Evolutionary conservation across 2,329 filamentous ascomycete genomes (phyloP).

Genomic region (Drechslera avenae): DNA sequence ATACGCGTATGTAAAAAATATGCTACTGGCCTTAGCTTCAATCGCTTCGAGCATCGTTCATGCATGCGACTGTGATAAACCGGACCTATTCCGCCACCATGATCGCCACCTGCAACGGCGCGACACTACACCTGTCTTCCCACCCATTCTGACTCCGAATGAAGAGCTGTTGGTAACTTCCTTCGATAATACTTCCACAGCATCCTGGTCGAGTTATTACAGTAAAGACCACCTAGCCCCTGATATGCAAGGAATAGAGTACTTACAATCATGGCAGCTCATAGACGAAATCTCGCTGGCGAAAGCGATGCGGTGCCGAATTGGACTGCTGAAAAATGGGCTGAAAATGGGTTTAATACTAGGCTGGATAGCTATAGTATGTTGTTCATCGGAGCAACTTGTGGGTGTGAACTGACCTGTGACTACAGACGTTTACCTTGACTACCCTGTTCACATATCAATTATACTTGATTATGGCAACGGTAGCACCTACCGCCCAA

Average conservation of each 20-base stretch:
- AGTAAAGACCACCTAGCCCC: conserved; percentile 13
- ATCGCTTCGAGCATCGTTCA: neutral
- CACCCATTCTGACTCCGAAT: conserved; percentile 38
- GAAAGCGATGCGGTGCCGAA: conserved; percentile 45
- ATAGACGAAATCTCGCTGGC: conserved; percentile 37
- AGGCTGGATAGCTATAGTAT: conserved; percentile 42
- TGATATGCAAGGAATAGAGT: neutral
- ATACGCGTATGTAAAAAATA: neutral
- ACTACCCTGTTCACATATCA: conserved; percentile 45
- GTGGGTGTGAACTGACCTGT: neutral
- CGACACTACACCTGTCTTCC: conserved; percentile 28
- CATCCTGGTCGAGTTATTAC: conserved; percentile 45
- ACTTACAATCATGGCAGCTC: conserved; percentile 17
- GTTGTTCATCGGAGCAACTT: neutral
- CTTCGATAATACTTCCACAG: conserved; percentile 48
- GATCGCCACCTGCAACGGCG: conserved; percentile 31
- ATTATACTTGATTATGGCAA: conserved; percentile 38
- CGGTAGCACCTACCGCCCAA: conserved; percentile 33
- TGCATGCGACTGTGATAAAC: conserved; percentile 3
- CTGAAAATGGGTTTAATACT: conserved; percentile 36
- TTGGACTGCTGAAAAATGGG: conserved; percentile 44
- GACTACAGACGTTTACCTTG: conserved; percentile 22
- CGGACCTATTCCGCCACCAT: conserved; percentile 10
- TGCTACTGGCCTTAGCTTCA: neutral
- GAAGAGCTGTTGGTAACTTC: conserved; percentile 47